Evolutionary conservation across 805 yeast species (phyloP).

Genomic region (Barnettozyma botsteinii): DNA sequence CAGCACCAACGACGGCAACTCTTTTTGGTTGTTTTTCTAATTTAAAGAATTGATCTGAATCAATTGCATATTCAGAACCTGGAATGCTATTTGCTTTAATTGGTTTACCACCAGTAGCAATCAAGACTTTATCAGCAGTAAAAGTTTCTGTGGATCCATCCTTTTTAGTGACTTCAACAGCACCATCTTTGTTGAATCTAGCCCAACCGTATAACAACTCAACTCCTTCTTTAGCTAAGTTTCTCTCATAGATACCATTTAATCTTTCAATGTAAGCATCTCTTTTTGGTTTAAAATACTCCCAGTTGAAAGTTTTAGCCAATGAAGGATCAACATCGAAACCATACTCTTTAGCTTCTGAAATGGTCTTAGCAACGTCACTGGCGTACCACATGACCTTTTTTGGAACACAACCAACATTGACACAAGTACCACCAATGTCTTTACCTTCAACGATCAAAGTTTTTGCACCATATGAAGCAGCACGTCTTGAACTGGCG

Average conservation of each 20-base stretch:
- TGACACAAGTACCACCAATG: conserved; percentile 98
- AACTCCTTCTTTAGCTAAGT: conserved; percentile 83
- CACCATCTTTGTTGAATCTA: conserved; percentile 59
- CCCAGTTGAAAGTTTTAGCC: conserved; percentile 74
- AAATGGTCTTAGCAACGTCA: conserved; percentile 72
- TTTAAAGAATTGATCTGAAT: conserved; percentile 88
- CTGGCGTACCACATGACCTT: conserved; percentile 98
- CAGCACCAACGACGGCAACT: conserved; percentile 96
- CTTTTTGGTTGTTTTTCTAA: conserved; percentile 79
- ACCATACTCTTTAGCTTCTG: conserved; percentile 79
- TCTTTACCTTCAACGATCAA: conserved; percentile 72
- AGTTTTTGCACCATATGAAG: conserved; percentile 85
- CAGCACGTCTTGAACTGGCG: conserved; percentile 97
- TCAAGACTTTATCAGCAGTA: conserved; percentile 76
- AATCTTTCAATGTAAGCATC: conserved; percentile 86
- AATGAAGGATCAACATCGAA: conserved; percentile 52
- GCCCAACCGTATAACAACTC: conserved; percentile 87
- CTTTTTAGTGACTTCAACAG: conserved; percentile 69
- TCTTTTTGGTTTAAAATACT: conserved; percentile 72
- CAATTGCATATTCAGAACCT: conserved; percentile 79
- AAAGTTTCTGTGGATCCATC: conserved; percentile 53
- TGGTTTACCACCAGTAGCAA: conserved; percentile 94
- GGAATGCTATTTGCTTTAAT: conserved; percentile 57
- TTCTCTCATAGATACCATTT: conserved; percentile 90
- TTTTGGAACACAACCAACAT: conserved; percentile 98